Conservation (phyloP, 345 rosid genomes). For the Sapria himalayana region DNA sequence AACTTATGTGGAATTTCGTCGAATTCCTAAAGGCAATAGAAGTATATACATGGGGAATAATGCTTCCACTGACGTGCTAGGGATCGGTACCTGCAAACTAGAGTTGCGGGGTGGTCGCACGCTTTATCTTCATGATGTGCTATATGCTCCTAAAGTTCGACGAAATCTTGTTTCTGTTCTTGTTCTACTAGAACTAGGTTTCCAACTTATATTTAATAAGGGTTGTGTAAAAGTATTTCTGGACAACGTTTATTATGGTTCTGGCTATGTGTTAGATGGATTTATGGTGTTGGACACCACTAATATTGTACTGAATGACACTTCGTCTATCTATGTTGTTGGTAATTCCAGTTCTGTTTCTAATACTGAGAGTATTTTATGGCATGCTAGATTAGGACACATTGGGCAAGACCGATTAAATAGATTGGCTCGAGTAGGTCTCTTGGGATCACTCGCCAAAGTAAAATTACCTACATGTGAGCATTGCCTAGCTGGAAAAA, state of each 20-base stretch:
- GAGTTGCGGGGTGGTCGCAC: background rate
- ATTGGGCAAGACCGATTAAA: background rate
- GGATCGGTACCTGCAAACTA: background rate
- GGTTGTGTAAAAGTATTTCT: no score
- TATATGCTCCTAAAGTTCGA: conserved; percentile 1
- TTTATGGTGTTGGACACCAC: no score
- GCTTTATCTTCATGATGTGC: conserved; percentile 5
- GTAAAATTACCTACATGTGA: background rate
- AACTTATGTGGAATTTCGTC: no score
- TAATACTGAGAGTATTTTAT: background rate
- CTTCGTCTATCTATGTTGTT: background rate
- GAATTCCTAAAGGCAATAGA: no score
- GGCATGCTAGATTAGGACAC: background rate
- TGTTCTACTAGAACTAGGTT: background rate
- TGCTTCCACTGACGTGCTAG: background rate
- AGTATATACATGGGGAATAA: no score
- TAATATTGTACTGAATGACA: no score
- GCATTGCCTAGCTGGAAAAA: background rate
- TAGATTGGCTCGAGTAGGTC: background rate
- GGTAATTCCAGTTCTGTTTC: no score
- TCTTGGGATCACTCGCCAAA: background rate
- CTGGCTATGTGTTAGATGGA: no score
- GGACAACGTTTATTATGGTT: background rate
- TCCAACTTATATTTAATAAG: no score
- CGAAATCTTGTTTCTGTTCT: background rate